These are phyloP conservation scores for Talaromyces atroroseus DNA, from an alignment of 2,329 filamentous ascomycete species.

Conservation along the genomic window DNA sequence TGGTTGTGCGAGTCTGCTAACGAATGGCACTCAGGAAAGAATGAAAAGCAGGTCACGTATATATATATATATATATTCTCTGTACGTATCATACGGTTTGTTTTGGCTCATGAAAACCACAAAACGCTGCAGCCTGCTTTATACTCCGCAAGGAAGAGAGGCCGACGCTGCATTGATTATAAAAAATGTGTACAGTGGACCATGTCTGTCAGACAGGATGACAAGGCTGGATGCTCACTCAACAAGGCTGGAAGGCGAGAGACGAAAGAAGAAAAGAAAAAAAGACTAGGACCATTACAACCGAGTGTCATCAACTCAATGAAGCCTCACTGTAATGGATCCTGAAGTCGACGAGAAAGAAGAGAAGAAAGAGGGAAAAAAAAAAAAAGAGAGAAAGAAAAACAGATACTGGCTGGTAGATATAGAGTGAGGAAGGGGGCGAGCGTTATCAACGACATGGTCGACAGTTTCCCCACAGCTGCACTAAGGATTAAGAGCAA, in stretches of 20 bases:
- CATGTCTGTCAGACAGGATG: not conserved
- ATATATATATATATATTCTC: not conserved
- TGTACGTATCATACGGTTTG: not conserved
- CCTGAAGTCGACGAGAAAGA: not conserved
- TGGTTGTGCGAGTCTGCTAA: not conserved
- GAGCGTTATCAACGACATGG: not conserved
- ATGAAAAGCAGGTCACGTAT: not conserved
- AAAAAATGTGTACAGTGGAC: not conserved
- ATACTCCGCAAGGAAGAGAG: not conserved
- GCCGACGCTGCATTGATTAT: not conserved
- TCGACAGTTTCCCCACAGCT: not conserved
- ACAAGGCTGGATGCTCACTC: not conserved
- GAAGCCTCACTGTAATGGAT: not conserved
- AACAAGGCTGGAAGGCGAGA: not conserved
- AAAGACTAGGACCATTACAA: not conserved
- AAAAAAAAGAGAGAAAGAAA: not conserved
- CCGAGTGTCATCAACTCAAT: not conserved
- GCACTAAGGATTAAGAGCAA: not conserved
- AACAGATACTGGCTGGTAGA: not conserved
- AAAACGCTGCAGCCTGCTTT: not conserved
- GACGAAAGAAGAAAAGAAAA: not conserved
- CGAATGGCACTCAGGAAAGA: not conserved
- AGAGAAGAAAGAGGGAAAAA: not conserved
- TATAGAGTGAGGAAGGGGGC: not conserved
- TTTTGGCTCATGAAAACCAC: not conserved